Conservation (phyloP, 805 yeast genomes). For the Schwanniomyces yamadae region DNA sequence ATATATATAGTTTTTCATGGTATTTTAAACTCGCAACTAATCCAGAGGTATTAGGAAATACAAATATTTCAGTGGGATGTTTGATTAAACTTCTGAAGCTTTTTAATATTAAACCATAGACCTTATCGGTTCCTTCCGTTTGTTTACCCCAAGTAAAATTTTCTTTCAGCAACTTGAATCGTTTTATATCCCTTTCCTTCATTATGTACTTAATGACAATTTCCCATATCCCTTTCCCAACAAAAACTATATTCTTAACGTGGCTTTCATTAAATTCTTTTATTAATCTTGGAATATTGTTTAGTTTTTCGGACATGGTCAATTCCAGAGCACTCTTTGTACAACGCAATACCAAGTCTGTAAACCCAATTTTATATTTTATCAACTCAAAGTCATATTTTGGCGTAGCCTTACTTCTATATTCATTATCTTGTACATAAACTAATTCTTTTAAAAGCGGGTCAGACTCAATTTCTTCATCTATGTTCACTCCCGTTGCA, state of each 20-base stretch:
- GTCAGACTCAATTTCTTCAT: constrained; percentile 9
- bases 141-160: constrained; percentile 57
- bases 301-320: constrained; percentile 48
- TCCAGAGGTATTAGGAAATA: constrained; percentile 74
- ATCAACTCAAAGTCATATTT: constrained; percentile 43
- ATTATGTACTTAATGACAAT: constrained; percentile 40
- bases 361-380: constrained; percentile 58
- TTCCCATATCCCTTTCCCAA: constrained; percentile 80
- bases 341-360: constrained; percentile 66
- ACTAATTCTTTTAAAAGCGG: constrained; percentile 12
- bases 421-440: constrained; percentile 6
- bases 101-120: constrained; percentile 15
- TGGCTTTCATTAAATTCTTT: constrained; percentile 36
- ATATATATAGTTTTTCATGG: constrained; percentile 44
- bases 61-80: constrained; percentile 40
- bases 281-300: constrained; percentile 53
- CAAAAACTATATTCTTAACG: constrained; percentile 52
- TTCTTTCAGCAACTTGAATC: constrained; percentile 20
- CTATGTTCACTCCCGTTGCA: not conserved
- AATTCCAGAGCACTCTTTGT: constrained; percentile 60
- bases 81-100: constrained; percentile 13
- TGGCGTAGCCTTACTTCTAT: constrained; percentile 16
- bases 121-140: constrained; percentile 17
- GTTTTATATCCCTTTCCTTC: constrained; percentile 22
- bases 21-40: constrained; percentile 53